phyloP scores from a whole-genome alignment of 2,329 filamentous ascomycete genomes.

The Ophiostoma perfectum region DNA sequence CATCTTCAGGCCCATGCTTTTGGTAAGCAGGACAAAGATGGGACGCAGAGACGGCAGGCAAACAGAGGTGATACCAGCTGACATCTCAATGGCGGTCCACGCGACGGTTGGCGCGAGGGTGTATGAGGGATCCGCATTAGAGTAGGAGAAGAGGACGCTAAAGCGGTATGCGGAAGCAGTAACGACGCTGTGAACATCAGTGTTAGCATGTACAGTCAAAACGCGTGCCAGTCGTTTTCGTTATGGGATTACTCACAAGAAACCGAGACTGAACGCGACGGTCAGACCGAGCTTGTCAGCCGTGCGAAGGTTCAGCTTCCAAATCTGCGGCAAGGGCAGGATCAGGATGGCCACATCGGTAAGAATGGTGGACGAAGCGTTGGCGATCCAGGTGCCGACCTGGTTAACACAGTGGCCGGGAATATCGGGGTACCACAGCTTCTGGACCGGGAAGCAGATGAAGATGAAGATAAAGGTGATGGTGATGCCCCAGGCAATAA shows the following conservation, averaged over 20 bases:
- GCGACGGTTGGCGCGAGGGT: conserved; percentile 9
- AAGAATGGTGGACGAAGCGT: conserved; percentile 7
- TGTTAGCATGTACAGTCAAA: neutral
- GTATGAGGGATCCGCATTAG: neutral
- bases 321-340: conserved; percentile 11
- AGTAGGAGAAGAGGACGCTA: conserved; percentile 5
- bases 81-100: conserved; percentile 13
- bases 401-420: conserved; percentile 13
- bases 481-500: conserved; percentile 8
- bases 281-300: conserved; percentile 12
- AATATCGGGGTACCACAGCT: neutral
- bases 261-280: conserved; percentile 9
- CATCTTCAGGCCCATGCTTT: neutral
- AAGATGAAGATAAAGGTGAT: conserved; percentile 14
- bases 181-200: neutral
- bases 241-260: neutral
- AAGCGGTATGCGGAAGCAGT: conserved; percentile 9
- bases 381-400: conserved; percentile 12
- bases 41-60: conserved; percentile 9
- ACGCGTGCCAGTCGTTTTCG: neutral
- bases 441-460: conserved; percentile 6
- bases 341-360: conserved; percentile 1
- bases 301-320: conserved; percentile 9
- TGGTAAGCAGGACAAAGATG: neutral
- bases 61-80: conserved; percentile 8